Conservation (phyloP, 2,329 filamentous ascomycete species). For the Metarhizium album region DNA sequence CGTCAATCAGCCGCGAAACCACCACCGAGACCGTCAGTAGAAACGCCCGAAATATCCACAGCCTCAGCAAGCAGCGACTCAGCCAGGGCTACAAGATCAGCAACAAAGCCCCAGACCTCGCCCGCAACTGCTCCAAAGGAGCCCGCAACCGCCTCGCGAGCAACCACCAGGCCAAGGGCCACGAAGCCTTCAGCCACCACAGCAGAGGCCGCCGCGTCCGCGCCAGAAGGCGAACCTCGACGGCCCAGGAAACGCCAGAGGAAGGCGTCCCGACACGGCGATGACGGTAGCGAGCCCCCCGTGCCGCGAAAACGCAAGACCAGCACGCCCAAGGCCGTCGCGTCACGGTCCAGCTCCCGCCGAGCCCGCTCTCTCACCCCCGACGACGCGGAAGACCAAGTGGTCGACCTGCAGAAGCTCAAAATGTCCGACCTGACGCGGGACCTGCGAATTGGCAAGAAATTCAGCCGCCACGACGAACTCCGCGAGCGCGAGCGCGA, state of each 20-base stretch:
- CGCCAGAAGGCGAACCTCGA: not conserved
- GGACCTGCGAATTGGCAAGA: constrained; percentile 61
- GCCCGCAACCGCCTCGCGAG: constrained; percentile 6
- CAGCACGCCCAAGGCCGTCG: constrained; percentile 10
- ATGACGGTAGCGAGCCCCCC: constrained; percentile 10
- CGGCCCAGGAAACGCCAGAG: constrained; percentile 23
- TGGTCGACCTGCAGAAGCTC: constrained; percentile 54
- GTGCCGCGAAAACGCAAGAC: constrained; percentile 19
- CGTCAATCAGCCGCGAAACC: constrained; percentile 2
- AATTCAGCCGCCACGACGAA: constrained; percentile 63
- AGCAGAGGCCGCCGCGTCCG: constrained; percentile 9
- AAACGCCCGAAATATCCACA: not conserved
- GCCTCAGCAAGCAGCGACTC: not conserved
- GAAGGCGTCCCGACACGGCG: constrained; percentile 17
- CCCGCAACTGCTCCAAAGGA: not conserved
- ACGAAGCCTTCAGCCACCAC: constrained; percentile 9
- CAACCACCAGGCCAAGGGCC: constrained; percentile 8
- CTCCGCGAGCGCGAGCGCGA: constrained; percentile 59
- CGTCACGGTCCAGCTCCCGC: constrained; percentile 17
- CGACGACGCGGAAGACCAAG: constrained; percentile 49
- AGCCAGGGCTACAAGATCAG: not conserved
- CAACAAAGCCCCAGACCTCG: not conserved
- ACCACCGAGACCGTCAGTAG: constrained; percentile 2
- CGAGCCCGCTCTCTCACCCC: constrained; percentile 43
- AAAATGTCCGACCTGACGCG: constrained; percentile 65